phyloP scores from a whole-genome alignment of 495 filamentous ascomycete genomes.

The Talaromyces stipitatus region DNA sequence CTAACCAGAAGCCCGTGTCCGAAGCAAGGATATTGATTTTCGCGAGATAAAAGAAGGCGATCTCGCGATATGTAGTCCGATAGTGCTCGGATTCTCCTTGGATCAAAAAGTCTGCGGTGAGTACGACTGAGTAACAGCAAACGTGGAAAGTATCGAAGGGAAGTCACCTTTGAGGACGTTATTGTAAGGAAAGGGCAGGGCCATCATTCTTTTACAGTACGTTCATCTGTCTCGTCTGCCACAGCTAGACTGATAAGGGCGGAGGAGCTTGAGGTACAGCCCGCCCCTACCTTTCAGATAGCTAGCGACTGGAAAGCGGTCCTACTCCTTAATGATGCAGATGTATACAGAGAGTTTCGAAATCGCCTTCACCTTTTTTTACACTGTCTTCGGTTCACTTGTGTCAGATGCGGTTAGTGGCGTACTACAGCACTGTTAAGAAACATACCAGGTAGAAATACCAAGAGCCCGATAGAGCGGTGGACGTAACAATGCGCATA shows the following conservation, averaged over 20 bases:
- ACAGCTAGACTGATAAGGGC: neutral
- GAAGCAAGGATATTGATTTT: conserved; percentile 8
- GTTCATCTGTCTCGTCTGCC: neutral
- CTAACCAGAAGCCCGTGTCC: neutral
- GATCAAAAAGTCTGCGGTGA: conserved; percentile 15
- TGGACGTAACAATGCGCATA: too few species aligned
- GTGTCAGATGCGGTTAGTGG: too few species aligned
- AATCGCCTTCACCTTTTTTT: conserved; percentile 43
- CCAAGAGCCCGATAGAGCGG: too few species aligned
- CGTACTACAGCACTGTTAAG: too few species aligned
- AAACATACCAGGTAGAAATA: too few species aligned
- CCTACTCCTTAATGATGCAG: conserved; percentile 39
- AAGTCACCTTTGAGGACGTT: conserved; percentile 21
- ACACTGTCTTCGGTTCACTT: too few species aligned
- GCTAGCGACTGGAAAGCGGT: conserved; percentile 32
- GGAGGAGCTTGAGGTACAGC: conserved; percentile 3
- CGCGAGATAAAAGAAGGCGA: conserved; percentile 16
- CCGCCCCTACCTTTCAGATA: neutral
- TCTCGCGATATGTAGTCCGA: conserved; percentile 17
- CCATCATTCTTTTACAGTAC: conserved; percentile 24
- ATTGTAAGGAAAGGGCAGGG: conserved; percentile 25
- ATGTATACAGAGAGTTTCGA: conserved; percentile 29
- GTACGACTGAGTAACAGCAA: neutral
- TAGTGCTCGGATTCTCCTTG: conserved; percentile 18
- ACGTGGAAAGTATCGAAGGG: conserved; percentile 16